A percentile compares a stretch with the other conserved stretches of the same genome.
phyloP scores from a whole-genome alignment of 2,329 filamentous ascomycete species.

The Catunica adiposa region DNA sequence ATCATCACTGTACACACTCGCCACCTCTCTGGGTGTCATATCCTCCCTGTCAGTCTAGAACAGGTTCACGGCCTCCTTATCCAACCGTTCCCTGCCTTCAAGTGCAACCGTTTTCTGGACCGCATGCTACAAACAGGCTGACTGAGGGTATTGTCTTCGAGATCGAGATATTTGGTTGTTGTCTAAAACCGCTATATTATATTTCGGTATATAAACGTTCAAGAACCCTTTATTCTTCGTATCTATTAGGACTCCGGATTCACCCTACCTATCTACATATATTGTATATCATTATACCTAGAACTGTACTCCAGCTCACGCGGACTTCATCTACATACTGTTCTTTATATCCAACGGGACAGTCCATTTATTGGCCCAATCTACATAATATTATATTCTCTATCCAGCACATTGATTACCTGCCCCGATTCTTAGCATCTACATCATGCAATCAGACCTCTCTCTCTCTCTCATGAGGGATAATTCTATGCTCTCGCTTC shows the following conservation, averaged over 20 bases:
- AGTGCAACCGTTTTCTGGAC: background rate
- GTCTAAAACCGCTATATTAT: too few relatives aligned
- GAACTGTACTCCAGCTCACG: background rate
- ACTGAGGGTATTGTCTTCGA: background rate
- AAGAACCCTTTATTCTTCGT: background rate
- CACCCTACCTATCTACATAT: background rate
- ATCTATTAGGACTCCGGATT: background rate
- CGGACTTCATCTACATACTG: background rate
- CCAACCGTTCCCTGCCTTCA: background rate
- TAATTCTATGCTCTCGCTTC: background rate
- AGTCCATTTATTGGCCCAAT: too few relatives aligned
- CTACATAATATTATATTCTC: too few relatives aligned
- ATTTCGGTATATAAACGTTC: background rate
- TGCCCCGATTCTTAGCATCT: background rate
- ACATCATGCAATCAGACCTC: slow-evolving; percentile 2
- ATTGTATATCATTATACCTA: background rate
- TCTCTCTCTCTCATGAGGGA: slow-evolving; percentile 5
- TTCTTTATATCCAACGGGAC: too few relatives aligned
- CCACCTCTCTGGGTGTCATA: background rate
- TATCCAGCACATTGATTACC: background rate
- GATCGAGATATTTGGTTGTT: background rate
- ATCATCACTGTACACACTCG: background rate
- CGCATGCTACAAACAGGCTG: background rate
- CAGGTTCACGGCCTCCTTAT: background rate
- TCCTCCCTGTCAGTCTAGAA: background rate